These are phyloP conservation scores for Globisporangium perplexum DNA, from an alignment of 352 stramenopile genomes.

Conservation along the genomic window DNA sequence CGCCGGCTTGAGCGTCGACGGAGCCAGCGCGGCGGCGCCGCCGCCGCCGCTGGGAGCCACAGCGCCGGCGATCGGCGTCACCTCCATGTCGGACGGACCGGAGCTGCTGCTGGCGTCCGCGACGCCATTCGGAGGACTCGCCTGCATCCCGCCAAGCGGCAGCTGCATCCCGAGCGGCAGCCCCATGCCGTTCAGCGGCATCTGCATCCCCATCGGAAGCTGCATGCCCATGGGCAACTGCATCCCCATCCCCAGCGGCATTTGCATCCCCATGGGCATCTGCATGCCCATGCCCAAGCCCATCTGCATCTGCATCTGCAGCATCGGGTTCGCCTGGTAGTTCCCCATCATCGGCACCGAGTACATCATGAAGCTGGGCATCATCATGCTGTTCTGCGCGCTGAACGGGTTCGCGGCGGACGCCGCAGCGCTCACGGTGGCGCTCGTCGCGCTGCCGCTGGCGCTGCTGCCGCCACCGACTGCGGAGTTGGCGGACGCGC, in stretches of 20 bases:
- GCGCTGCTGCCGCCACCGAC: conserved; percentile 4
- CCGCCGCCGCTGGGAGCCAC: neutral
- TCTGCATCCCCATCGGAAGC: conserved; percentile 24
- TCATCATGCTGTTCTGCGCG: conserved; percentile 52
- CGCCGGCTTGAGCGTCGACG: conserved; percentile 23
- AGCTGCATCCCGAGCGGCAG: conserved; percentile 34
- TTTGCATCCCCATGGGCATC: conserved; percentile 29
- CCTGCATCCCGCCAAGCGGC: conserved; percentile 14
- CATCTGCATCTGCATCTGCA: conserved; percentile 30
- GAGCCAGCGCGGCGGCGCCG: conserved; percentile 1
- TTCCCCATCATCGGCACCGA: conserved; percentile 73
- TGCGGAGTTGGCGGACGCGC: neutral
- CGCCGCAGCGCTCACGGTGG: neutral
- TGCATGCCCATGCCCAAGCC: conserved; percentile 36
- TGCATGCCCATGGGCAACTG: conserved; percentile 18
- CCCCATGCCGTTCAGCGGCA: conserved; percentile 11
- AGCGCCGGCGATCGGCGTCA: neutral
- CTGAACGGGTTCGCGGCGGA: conserved; percentile 5
- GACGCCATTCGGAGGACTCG: conserved; percentile 12
- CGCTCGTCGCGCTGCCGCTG: conserved; percentile 1
- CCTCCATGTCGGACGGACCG: neutral
- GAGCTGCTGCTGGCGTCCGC: neutral
- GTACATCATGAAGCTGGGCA: conserved; percentile 84
- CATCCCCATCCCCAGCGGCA: conserved; percentile 32
- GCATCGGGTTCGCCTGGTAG: conserved; percentile 34